phyloP scores from a whole-genome alignment of 176 grass and related monocot genomes.

The Oryza meridionalis region DNA sequence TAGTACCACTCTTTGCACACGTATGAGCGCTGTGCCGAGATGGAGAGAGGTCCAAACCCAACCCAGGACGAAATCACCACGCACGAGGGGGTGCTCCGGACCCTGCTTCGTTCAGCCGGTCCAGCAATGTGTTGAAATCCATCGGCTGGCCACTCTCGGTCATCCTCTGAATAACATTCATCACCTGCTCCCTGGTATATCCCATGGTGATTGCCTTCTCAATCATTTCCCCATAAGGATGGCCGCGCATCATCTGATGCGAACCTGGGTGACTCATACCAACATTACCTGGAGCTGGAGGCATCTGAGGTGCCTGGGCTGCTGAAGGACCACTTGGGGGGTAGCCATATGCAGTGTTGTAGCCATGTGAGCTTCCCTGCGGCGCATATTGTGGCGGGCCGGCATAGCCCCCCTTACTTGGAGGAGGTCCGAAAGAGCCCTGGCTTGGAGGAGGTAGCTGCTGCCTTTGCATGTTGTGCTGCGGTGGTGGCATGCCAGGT shows the following conservation, averaged over 20 bases:
- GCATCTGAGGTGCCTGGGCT: constrained; percentile 44
- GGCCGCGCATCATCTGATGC: constrained; percentile 51
- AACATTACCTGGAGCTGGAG: constrained; percentile 29
- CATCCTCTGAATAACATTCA: constrained; percentile 71
- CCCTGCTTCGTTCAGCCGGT: constrained; percentile 76
- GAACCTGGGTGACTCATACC: constrained; percentile 44
- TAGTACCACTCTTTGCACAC: constrained; percentile 13
- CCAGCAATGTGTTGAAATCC: constrained; percentile 90
- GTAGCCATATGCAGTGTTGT: constrained; percentile 46
- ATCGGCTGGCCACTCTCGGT: constrained; percentile 61
- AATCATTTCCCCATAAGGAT: constrained; percentile 75
- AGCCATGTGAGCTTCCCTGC: constrained; percentile 57
- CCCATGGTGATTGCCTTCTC: constrained; percentile 94
- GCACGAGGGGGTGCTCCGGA: constrained; percentile 46
- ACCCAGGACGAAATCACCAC: constrained; percentile 55
- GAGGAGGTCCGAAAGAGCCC: constrained; percentile 54
- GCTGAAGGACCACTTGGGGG: constrained; percentile 44
- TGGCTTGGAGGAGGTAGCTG: constrained; percentile 56
- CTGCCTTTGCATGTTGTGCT: constrained; percentile 59
- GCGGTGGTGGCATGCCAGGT: constrained; percentile 45
- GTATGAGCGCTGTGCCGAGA: neutral
- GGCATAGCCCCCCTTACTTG: constrained; percentile 58
- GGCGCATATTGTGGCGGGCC: constrained; percentile 56
- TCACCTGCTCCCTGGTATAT: constrained; percentile 79
- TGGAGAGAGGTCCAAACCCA: neutral